Conservation (phyloP, 106 monocot species). For the Acorus gramineus region DNA sequence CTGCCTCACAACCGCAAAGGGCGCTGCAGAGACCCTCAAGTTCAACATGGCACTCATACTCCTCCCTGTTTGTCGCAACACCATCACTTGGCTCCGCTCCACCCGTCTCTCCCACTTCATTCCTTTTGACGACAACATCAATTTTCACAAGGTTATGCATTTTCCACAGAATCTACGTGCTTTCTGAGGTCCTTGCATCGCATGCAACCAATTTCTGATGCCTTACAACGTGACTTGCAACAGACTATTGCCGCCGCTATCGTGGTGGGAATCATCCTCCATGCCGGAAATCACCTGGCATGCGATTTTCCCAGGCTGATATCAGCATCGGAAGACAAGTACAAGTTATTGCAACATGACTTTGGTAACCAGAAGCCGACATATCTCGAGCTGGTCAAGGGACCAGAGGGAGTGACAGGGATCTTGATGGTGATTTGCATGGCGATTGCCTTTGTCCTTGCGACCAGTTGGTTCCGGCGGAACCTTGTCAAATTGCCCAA, state of each 20-base stretch:
- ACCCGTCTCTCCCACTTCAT: constrained; percentile 35
- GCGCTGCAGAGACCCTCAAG: constrained; percentile 92
- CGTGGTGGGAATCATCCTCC: constrained; percentile 81
- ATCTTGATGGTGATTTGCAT: constrained; percentile 68
- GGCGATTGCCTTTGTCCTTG: constrained; percentile 66
- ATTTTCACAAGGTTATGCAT: constrained; percentile 78
- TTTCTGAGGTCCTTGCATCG: neutral
- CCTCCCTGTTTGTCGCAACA: constrained; percentile 83
- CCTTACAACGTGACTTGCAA: neutral
- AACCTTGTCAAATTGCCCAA: constrained; percentile 64
- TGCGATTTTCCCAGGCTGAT: constrained; percentile 79
- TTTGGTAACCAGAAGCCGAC: constrained; percentile 64
- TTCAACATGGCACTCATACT: constrained; percentile 87
- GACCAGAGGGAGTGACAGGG: constrained; percentile 67
- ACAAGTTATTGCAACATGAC: constrained; percentile 19
- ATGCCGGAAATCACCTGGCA: constrained; percentile 68
- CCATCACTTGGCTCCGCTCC: constrained; percentile 73
- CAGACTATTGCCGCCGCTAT: constrained; percentile 86
- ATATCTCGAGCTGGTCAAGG: constrained; percentile 36
- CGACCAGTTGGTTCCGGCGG: constrained; percentile 78
- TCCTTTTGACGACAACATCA: constrained; percentile 91
- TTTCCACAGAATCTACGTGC: neutral
- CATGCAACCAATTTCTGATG: neutral
- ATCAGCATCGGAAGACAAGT: constrained; percentile 18
- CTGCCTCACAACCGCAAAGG: constrained; percentile 79